Conservation (phyloP, 139 green algal species). For the Chlamydomonas incerta region DNA sequence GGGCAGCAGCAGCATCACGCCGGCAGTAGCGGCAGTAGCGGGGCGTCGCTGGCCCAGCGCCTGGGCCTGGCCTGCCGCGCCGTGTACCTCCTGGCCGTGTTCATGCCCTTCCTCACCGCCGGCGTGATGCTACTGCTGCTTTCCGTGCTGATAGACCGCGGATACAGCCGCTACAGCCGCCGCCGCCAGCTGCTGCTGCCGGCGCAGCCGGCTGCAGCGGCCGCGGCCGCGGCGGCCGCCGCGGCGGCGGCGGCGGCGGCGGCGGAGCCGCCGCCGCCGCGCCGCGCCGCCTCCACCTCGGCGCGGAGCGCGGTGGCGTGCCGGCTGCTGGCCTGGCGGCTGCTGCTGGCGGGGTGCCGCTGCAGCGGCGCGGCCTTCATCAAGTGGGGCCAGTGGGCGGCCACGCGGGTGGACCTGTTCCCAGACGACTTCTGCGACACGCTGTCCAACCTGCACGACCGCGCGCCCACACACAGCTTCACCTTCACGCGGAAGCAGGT, state of each 20-base stretch:
- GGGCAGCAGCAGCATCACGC: not conserved
- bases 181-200: not conserved
- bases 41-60: constrained; percentile 18
- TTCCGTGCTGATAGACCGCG: not conserved
- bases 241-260: not conserved
- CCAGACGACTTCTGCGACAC: constrained; percentile 87
- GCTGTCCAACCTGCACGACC: constrained; percentile 83
- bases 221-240: not conserved
- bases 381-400: constrained; percentile 95
- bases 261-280: not conserved
- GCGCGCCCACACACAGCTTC: constrained; percentile 81
- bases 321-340: constrained; percentile 55
- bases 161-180: constrained; percentile 8
- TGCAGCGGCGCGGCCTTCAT: constrained; percentile 80
- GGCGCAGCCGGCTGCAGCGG: not conserved
- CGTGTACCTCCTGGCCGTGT: constrained; percentile 67
- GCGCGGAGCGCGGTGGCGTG: constrained; percentile 5
- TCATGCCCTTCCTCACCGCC: constrained; percentile 76
- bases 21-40: not conserved
- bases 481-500: constrained; percentile 45
- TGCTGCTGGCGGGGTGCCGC: constrained; percentile 73
- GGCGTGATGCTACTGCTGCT: constrained; percentile 71
- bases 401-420: constrained; percentile 94
- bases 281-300: not conserved
- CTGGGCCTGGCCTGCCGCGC: constrained; percentile 55